Evolutionary conservation across 176 grass and related monocot genomes (phyloP).

Genomic region (Cenchrus purpureus): DNA sequence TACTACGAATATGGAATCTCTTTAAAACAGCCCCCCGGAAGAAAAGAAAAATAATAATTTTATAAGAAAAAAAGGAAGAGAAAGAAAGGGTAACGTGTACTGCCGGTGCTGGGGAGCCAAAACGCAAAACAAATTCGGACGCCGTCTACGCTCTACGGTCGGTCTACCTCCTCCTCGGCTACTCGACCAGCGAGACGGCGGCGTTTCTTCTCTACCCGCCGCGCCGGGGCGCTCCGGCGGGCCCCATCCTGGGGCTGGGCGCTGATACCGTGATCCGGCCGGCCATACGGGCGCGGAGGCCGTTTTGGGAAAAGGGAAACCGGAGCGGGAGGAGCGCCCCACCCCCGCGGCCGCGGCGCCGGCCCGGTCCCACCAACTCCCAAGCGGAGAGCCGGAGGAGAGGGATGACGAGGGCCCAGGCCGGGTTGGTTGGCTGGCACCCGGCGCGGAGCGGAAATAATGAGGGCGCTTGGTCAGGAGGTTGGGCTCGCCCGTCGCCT

Average conservation of each 20-base stretch:
- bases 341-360: background rate
- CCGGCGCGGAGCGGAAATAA: background rate
- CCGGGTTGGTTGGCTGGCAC: background rate
- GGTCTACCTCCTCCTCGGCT: no score
- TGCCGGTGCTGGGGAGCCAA: no score
- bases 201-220: no score
- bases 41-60: no score
- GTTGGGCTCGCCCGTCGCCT: background rate
- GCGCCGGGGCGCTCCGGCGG: background rate
- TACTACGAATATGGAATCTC: no score
- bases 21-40: no score
- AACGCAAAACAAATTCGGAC: background rate
- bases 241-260: background rate
- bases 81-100: no score
- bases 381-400: no score
- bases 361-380: background rate
- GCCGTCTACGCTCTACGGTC: no score
- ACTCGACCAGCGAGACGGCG: background rate
- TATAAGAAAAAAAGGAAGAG: no score
- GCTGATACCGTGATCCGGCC: background rate
- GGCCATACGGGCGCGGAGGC: background rate
- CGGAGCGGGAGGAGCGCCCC: background rate
- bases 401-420: background rate
- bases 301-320: constrained; percentile 23
- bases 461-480: background rate